A percentile compares a stretch with the other conserved stretches of the same genome.
Evolutionary conservation across 1,284 basidiomycete species (phyloP).

Genomic region (Austroboletus olivaceoglutinosus): DNA sequence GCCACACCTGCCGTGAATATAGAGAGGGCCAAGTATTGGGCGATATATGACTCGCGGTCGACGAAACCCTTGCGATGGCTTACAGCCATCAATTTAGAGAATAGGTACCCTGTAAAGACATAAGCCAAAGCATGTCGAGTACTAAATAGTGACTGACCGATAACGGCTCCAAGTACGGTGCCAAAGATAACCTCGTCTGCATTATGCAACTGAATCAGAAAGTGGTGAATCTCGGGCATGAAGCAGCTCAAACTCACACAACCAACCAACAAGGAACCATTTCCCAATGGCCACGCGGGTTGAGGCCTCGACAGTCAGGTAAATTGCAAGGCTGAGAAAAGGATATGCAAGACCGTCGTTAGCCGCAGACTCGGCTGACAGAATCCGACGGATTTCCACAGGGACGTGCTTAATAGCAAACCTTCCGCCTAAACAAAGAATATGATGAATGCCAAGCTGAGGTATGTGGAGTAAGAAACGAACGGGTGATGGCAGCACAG

Average conservation of each 20-base stretch:
- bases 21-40: slow-evolving; percentile 87
- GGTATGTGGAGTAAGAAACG: slow-evolving; percentile 1
- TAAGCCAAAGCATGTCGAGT: background rate
- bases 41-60: slow-evolving; percentile 89
- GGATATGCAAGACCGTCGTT: slow-evolving; percentile 91
- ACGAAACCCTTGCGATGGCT: slow-evolving; percentile 76
- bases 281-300: slow-evolving; percentile 64
- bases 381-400: slow-evolving; percentile 73
- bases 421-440: slow-evolving; percentile 68
- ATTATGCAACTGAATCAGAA: slow-evolving; percentile 3
- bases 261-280: slow-evolving; percentile 82
- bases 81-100: slow-evolving; percentile 81
- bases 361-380: slow-evolving; percentile 90
- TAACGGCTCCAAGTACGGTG: slow-evolving; percentile 68
- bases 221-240: background rate
- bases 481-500: slow-evolving; percentile 43
- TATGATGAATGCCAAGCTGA: slow-evolving; percentile 28
- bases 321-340: slow-evolving; percentile 86
- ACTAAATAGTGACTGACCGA: slow-evolving; percentile 48
- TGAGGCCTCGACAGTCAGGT: slow-evolving; percentile 74
- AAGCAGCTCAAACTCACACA: slow-evolving; percentile 56
- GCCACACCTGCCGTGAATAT: slow-evolving; percentile 79
- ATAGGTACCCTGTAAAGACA: slow-evolving; percentile 53
- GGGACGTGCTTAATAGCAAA: slow-evolving; percentile 91
- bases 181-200: slow-evolving; percentile 87